Evolutionary conservation across 257 asterid genomes (phyloP).

Genomic region (Voacanga thouarsii): DNA sequence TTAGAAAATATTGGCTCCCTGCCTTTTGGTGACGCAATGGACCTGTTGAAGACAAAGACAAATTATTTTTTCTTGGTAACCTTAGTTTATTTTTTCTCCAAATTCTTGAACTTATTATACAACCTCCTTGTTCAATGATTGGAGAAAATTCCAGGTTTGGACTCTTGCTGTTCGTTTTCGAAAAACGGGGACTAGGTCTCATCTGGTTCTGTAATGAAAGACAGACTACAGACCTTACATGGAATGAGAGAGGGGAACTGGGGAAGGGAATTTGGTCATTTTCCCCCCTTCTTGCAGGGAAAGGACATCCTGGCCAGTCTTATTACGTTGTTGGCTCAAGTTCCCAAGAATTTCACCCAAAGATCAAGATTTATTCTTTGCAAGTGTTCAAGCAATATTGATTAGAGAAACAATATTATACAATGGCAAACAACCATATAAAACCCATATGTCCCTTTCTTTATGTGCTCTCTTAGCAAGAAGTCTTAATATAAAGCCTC

Average conservation of each 20-base stretch:
- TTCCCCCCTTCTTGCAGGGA: neutral
- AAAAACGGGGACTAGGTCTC: slow-evolving; percentile 10
- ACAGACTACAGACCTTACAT: slow-evolving; percentile 2
- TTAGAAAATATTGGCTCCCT: neutral
- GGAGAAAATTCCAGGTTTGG: slow-evolving; percentile 22
- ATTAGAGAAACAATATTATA: neutral
- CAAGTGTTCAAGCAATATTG: neutral
- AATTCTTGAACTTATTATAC: neutral
- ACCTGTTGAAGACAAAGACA: neutral
- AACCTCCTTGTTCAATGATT: slow-evolving; percentile 11
- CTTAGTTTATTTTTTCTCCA: neutral
- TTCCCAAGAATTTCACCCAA: slow-evolving; percentile 17
- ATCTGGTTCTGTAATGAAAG: neutral
- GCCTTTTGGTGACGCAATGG: neutral
- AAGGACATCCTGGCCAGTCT: slow-evolving; percentile 18
- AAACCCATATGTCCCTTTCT: slow-evolving; percentile 4
- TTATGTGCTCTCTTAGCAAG: slow-evolving; percentile 6
- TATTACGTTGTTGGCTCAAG: slow-evolving; percentile 9
- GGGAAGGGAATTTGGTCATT: neutral
- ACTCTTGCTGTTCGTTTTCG: slow-evolving; percentile 24
- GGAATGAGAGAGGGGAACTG: neutral
- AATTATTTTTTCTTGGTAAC: neutral
- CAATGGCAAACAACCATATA: neutral
- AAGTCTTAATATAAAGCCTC: slow-evolving; percentile 10
- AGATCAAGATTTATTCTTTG: slow-evolving; percentile 8